These are phyloP conservation scores for Aspergillus pseudotamarii DNA, from an alignment of 2,329 filamentous ascomycete genomes.

Conservation along the genomic window DNA sequence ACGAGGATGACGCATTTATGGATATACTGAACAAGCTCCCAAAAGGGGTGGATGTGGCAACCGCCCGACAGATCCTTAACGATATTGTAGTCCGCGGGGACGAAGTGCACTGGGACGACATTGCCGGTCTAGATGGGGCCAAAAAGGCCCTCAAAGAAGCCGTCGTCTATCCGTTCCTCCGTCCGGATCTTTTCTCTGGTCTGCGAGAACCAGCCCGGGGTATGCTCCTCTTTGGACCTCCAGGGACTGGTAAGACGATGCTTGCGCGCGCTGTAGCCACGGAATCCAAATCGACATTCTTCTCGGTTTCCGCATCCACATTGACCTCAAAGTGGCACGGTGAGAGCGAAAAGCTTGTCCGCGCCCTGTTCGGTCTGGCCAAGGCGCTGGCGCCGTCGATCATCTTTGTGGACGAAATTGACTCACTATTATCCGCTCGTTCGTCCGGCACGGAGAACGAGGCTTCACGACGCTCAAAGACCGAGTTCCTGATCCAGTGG, in stretches of 20 bases:
- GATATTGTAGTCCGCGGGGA: conserved; percentile 95
- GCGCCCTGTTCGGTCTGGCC: conserved; percentile 86
- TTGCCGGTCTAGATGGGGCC: conserved; percentile 85
- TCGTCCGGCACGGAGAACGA: conserved; percentile 82
- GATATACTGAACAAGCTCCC: conserved; percentile 76
- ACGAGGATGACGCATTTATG: conserved; percentile 61
- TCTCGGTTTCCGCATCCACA: conserved; percentile 93
- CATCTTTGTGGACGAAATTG: conserved; percentile 98
- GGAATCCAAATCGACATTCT: conserved; percentile 92
- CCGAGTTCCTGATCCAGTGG: conserved; percentile 97
- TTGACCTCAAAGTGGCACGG: conserved; percentile 95
- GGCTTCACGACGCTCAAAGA: conserved; percentile 91
- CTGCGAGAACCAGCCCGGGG: conserved; percentile 90
- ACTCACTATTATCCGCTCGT: conserved; percentile 83
- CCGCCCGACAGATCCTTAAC: conserved; percentile 90
- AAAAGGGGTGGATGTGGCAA: conserved; percentile 75
- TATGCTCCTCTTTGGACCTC: conserved; percentile 94
- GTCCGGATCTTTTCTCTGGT: conserved; percentile 94
- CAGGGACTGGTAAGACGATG: conserved; percentile 99
- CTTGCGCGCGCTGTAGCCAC: conserved; percentile 91
- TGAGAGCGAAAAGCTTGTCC: conserved; percentile 93
- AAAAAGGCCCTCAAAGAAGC: conserved; percentile 93
- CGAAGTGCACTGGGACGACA: conserved; percentile 91
- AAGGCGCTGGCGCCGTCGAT: conserved; percentile 89
- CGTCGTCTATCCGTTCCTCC: conserved; percentile 94